These are phyloP conservation scores for Fusarium scirpi DNA, from an alignment of 2,329 filamentous ascomycete genomes.

Conservation along the genomic window DNA sequence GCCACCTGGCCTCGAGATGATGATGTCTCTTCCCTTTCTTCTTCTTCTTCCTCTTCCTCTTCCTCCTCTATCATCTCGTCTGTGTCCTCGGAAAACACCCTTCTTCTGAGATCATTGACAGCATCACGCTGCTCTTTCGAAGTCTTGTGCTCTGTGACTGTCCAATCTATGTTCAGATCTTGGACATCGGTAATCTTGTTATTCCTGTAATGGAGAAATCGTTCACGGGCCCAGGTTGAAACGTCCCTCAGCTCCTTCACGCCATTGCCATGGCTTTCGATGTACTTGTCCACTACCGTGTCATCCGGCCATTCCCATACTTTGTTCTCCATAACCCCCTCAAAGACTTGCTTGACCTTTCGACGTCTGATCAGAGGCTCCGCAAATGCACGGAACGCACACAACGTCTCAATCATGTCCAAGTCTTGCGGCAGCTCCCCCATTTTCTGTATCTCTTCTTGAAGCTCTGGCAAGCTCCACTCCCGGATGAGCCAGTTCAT, in stretches of 20 bases:
- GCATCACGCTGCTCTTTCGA: background rate
- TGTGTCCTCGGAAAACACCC: background rate
- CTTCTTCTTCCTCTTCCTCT: background rate
- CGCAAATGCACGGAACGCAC: conserved; percentile 62
- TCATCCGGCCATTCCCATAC: conserved; percentile 56
- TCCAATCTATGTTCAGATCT: conserved; percentile 11
- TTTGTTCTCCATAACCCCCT: conserved; percentile 42
- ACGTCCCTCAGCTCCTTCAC: conserved; percentile 44
- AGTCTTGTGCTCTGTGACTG: conserved; percentile 6
- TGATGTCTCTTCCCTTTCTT: background rate
- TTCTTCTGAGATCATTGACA: conserved; percentile 9
- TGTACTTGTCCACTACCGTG: conserved; percentile 52
- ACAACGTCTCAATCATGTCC: conserved; percentile 56
- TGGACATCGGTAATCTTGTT: conserved; percentile 8
- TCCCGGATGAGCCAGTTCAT: conserved; percentile 69
- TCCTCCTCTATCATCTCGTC: background rate
- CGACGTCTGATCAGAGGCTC: conserved; percentile 54
- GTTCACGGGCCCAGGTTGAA: conserved; percentile 39
- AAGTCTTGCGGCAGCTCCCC: conserved; percentile 51
- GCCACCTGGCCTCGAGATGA: background rate
- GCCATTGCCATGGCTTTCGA: conserved; percentile 44
- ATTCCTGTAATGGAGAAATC: conserved; percentile 15
- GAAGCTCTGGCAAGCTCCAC: conserved; percentile 52
- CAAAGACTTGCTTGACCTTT: conserved; percentile 50
- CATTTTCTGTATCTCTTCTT: conserved; percentile 53